These are phyloP conservation scores for Rubus parviflorus DNA, from an alignment of 306 rosid species.

Conservation along the genomic window DNA sequence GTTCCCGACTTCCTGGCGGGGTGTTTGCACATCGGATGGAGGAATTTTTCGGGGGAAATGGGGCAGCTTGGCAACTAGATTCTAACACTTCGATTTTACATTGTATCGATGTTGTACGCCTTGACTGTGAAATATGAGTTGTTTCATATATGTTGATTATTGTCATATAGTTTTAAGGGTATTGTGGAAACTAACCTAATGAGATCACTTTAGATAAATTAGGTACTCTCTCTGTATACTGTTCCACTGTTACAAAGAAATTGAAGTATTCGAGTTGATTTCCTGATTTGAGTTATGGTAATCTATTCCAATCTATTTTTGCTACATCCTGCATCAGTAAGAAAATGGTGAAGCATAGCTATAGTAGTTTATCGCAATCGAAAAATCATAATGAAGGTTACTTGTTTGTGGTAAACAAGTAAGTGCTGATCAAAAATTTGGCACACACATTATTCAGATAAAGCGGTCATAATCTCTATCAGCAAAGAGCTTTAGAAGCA, in stretches of 20 bases:
- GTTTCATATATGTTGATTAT: slow-evolving; percentile 24
- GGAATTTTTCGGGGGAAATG: slow-evolving; percentile 33
- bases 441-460: not conserved
- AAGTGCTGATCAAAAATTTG: too few relatives aligned
- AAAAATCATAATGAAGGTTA: too few relatives aligned
- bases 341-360: not conserved
- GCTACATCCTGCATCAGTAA: not conserved
- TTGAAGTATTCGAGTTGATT: slow-evolving; percentile 13
- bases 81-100: slow-evolving; percentile 31
- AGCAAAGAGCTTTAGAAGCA: not conserved
- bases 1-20: slow-evolving; percentile 32
- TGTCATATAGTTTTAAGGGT: slow-evolving; percentile 35
- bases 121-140: slow-evolving; percentile 35
- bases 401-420: too few relatives aligned
- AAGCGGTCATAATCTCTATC: not conserved
- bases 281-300: not conserved
- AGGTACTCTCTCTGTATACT: slow-evolving; percentile 30
- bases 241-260: slow-evolving; percentile 14
- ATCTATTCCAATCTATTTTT: not conserved
- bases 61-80: slow-evolving; percentile 38
- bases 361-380: not conserved
- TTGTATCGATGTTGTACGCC: slow-evolving; percentile 32
- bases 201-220: slow-evolving; percentile 35
- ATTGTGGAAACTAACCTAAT: slow-evolving; percentile 26
- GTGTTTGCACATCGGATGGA: slow-evolving; percentile 23